Percentiles rank a stretch among this genome's conserved stretches.
Evolutionary conservation across 805 yeast species (phyloP).

Genomic region (Suhomyces vadensis): DNA sequence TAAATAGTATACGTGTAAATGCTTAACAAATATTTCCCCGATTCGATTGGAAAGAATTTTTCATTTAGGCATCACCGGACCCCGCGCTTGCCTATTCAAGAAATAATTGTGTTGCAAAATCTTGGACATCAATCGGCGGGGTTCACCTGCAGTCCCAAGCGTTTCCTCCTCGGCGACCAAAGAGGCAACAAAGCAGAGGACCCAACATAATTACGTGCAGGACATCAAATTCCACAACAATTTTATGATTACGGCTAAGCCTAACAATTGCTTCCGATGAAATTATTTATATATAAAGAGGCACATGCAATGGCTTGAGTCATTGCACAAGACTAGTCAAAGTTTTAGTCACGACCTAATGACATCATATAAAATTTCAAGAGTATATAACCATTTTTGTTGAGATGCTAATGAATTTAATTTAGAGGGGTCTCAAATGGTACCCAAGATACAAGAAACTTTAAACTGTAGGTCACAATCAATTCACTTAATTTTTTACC

Average conservation of each 20-base stretch:
- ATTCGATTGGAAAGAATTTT: too few relatives aligned
- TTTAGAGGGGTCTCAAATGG: too few relatives aligned
- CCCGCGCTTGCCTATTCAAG: background rate
- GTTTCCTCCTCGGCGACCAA: background rate
- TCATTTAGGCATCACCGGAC: too few relatives aligned
- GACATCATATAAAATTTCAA: too few relatives aligned
- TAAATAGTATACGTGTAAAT: too few relatives aligned
- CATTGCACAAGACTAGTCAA: background rate
- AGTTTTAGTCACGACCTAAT: too few relatives aligned
- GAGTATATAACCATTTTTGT: too few relatives aligned
- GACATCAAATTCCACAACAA: conserved; percentile 2
- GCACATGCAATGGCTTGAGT: background rate
- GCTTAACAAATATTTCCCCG: too few relatives aligned
- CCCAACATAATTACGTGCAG: conserved; percentile 8
- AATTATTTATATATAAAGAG: background rate
- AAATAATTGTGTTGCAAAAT: background rate
- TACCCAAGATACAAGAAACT: background rate
- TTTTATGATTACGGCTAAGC: background rate
- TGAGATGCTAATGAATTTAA: too few relatives aligned
- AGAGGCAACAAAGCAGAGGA: background rate
- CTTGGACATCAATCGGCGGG: background rate
- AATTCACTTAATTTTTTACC: too few relatives aligned
- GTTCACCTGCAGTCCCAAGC: conserved; percentile 1
- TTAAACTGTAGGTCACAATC: too few relatives aligned
- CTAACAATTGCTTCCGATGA: background rate